phyloP scores from a whole-genome alignment of 1,284 basidiomycete species.

The Tranzscheliella williamsii region DNA sequence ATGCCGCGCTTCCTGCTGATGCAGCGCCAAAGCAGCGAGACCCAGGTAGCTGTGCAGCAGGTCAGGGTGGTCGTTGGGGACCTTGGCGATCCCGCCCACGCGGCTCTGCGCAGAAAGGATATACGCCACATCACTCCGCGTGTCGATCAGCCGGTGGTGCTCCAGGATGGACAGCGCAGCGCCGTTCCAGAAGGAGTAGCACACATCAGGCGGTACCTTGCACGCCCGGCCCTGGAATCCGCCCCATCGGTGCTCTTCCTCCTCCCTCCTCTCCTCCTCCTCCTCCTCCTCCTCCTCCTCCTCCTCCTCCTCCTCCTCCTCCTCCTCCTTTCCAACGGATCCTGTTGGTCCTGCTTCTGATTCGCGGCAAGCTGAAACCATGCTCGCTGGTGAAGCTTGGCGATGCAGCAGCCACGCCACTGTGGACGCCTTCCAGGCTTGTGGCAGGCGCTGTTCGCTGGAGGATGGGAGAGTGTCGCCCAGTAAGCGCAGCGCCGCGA shows the following conservation, averaged over 20 bases:
- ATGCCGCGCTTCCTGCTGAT: constrained; percentile 9
- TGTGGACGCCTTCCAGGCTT: constrained; percentile 1
- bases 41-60: constrained; percentile 56
- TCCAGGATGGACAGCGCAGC: constrained; percentile 38
- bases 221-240: constrained; percentile 46
- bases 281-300: constrained; percentile 13
- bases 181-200: constrained; percentile 60
- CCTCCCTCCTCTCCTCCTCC: not conserved
- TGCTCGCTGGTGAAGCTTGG: constrained; percentile 10
- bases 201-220: constrained; percentile 47
- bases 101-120: constrained; percentile 45
- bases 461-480: too few species aligned
- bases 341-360: not conserved
- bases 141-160: constrained; percentile 36
- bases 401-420: constrained; percentile 18
- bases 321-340: not conserved
- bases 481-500: constrained; percentile 73
- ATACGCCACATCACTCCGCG: constrained; percentile 31
- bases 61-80: constrained; percentile 50
- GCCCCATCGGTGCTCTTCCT: constrained; percentile 4
- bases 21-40: constrained; percentile 47
- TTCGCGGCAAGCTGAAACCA: not conserved
- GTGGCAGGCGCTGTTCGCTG: too few species aligned
- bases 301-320: not conserved
- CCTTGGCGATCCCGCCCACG: constrained; percentile 53